Base-by-base conservation (phyloP, 2,329 filamentous ascomycete genomes). In the Chrysoporthe austroafricana region DNA sequence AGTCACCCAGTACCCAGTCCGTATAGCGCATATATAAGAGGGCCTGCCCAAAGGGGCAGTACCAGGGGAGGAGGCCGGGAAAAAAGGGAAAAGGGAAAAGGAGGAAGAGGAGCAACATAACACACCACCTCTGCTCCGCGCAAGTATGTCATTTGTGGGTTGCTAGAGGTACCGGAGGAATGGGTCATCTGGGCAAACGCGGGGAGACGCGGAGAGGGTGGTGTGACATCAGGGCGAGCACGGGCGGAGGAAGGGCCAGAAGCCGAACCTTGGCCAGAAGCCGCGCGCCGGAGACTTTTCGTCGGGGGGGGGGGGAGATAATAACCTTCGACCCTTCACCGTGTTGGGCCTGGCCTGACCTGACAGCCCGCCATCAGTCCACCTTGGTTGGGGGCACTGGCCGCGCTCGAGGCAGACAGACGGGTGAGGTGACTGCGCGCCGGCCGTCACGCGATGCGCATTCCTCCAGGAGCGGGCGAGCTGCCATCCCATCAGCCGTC, bases 181-280 rank as follows among this genome's bases (percentile, higher is more conserved):
- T 52, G 48, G 48, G 48, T n/a, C 32, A 9, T 39, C 34, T 4
- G 21, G 7, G 16, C n/a, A 62, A 50, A 62, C 59, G 44, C 59
- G 32, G 60, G 44, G 60, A 63, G 43, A 63, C 34, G 60, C 44
- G 44, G 60, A 42, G 44, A 18, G 34, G 56, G 39, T 63, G 61
- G 61, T 43, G 61, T 63, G 61, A 63, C 61, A 63, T 56, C 48
- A 63, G 36, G n/a, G 8, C 39, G 14, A 42, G n/a, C 36, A 39
- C n/a, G 7, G 44, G 21, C 21, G 21, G 14, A 42, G n/a, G 48
- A 39, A 39, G 7, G 44, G 21, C 21, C 50, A 54, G 32, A 54
- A 32, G 21, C 32, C 50, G 26, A 32, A 32, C 21, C 50, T 11
- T 16, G 26, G 21, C 50, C 16, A 5, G n/a, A n/a, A n/a, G n/a